These are phyloP conservation scores for Ophiocordyceps robertsii DNA, from an alignment of 2,329 filamentous ascomycete genomes.

Conservation along the genomic window DNA sequence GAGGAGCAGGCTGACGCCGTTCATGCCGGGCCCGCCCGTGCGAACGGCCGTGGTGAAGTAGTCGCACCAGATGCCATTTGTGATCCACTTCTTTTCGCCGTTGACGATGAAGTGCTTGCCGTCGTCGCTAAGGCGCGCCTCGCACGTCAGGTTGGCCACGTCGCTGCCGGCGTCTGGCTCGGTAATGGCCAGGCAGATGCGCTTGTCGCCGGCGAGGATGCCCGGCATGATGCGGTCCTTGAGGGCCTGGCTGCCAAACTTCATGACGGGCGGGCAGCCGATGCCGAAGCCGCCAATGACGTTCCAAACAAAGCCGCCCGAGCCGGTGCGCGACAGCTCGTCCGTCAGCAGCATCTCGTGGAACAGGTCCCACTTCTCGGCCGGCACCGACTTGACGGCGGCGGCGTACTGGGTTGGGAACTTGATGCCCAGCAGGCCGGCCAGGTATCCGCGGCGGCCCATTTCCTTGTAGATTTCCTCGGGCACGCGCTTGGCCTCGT, in stretches of 20 bases:
- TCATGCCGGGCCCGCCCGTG: constrained; percentile 81
- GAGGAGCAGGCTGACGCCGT: constrained; percentile 77
- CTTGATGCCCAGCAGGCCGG: constrained; percentile 75
- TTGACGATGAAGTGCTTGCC: constrained; percentile 99
- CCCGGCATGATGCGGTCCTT: constrained; percentile 80
- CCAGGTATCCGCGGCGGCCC: constrained; percentile 83
- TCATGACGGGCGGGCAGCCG: constrained; percentile 79
- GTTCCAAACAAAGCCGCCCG: constrained; percentile 94
- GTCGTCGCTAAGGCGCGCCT: constrained; percentile 87
- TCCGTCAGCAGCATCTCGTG: constrained; percentile 94
- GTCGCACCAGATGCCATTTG: constrained; percentile 91
- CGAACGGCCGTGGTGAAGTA: constrained; percentile 97
- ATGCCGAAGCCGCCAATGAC: constrained; percentile 94
- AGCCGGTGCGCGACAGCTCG: constrained; percentile 78
- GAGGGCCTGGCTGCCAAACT: constrained; percentile 77
- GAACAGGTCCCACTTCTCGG: constrained; percentile 95
- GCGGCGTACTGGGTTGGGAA: constrained; percentile 68
- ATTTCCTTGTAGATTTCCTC: constrained; percentile 88
- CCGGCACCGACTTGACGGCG: constrained; percentile 60
- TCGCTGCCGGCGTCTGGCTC: constrained; percentile 93
- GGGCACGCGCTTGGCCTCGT: constrained; percentile 85
- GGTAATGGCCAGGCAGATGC: constrained; percentile 94
- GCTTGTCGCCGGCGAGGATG: constrained; percentile 84
- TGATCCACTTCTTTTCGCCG: constrained; percentile 99
- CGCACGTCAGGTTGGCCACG: constrained; percentile 88